phyloP scores from a whole-genome alignment of 1,284 basidiomycete genomes.

The Ustilago tritici region DNA sequence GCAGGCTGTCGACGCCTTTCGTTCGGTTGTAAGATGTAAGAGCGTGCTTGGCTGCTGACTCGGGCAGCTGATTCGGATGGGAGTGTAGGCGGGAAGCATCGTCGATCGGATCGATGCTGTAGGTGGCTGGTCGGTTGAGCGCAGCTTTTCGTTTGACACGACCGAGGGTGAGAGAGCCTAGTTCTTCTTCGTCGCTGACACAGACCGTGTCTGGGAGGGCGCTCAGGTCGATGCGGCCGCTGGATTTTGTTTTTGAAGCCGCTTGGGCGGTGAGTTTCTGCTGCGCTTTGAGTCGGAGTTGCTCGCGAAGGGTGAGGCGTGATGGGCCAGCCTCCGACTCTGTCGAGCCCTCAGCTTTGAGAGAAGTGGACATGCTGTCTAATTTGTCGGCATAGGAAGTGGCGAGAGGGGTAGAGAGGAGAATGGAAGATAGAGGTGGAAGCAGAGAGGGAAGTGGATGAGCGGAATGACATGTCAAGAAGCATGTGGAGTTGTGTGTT shows the following conservation, averaged over 20 bases:
- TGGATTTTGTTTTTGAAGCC: not conserved
- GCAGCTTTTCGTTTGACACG: constrained; percentile 36
- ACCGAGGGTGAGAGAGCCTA: constrained; percentile 29
- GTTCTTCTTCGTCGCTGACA: constrained; percentile 25
- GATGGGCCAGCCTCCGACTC: constrained; percentile 5
- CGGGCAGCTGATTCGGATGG: constrained; percentile 26
- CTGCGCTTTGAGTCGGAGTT: constrained; percentile 43
- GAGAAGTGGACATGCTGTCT: constrained; percentile 4
- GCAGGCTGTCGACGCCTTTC: constrained; percentile 14
- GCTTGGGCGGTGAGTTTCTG: constrained; percentile 24
- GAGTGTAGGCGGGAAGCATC: constrained; percentile 27
- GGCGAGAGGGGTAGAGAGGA: not conserved
- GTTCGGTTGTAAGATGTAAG: constrained; percentile 4
- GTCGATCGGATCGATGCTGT: constrained; percentile 44
- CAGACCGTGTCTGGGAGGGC: not conserved
- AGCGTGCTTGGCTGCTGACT: constrained; percentile 6
- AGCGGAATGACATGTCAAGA: not conserved
- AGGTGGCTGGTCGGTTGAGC: constrained; percentile 31
- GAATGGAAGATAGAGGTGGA: not conserved
- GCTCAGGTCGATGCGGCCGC: not conserved
- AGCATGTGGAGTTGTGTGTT: constrained; percentile 1
- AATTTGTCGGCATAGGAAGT: not conserved
- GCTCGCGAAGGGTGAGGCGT: constrained; percentile 36
- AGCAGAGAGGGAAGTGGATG: not conserved
- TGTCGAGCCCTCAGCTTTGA: not conserved